Conservation (phyloP, 352 stramenopile genomes). For the Pythium scleroteichum region DNA sequence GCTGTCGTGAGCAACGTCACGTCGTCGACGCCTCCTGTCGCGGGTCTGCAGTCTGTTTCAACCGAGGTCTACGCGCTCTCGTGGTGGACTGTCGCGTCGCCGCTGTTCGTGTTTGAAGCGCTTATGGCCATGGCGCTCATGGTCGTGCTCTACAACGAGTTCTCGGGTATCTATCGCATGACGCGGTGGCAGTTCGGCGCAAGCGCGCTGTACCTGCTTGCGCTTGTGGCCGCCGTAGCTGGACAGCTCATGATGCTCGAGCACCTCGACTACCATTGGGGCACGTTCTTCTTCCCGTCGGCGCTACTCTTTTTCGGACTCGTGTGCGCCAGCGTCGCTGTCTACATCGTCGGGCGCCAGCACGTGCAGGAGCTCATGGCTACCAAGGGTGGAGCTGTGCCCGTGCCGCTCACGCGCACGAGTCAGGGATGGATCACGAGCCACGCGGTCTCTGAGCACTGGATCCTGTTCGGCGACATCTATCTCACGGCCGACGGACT, state of each 20-base stretch:
- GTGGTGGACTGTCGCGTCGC: constrained; percentile 70
- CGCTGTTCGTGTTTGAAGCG: constrained; percentile 65
- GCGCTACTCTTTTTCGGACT: constrained; percentile 79
- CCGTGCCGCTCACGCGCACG: constrained; percentile 75
- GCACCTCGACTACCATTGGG: constrained; percentile 73
- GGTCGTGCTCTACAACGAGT: constrained; percentile 80
- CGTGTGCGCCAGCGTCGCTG: constrained; percentile 63
- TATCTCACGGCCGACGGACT: constrained; percentile 65
- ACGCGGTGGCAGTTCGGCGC: constrained; percentile 70
- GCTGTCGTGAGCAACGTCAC: no score
- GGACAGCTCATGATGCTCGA: constrained; percentile 81
- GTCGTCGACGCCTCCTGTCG: no score
- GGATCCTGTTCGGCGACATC: constrained; percentile 82
- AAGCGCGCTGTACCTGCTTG: constrained; percentile 72
- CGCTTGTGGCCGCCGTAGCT: constrained; percentile 53
- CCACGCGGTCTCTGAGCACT: constrained; percentile 77
- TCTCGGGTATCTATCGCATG: constrained; percentile 75
- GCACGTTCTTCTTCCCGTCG: constrained; percentile 70
- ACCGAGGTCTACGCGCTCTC: constrained; percentile 43
- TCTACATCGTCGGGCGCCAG: constrained; percentile 82
- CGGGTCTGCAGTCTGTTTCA: not conserved
- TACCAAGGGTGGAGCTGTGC: constrained; percentile 71
- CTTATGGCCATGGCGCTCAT: constrained; percentile 55
- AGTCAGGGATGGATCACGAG: constrained; percentile 81
- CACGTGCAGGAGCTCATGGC: constrained; percentile 84